Evolutionary conservation across 495 filamentous ascomycete species (phyloP).

Genomic region (Sabuloglossum arenarium): DNA sequence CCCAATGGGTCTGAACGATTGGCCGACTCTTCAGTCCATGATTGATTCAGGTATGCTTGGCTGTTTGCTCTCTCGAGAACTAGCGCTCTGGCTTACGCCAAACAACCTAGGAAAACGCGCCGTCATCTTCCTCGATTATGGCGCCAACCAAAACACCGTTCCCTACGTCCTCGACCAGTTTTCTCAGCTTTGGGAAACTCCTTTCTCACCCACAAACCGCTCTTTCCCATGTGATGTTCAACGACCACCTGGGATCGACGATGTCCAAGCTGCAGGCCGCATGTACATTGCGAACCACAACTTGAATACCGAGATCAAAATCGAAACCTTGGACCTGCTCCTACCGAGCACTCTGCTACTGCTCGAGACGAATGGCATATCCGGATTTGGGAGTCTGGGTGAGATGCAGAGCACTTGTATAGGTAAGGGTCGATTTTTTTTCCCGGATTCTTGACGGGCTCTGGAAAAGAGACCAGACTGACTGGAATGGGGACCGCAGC

Average conservation of each 20-base stretch:
- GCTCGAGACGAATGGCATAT: constrained; percentile 46
- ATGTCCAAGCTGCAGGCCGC: constrained; percentile 30
- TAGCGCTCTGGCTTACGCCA: not conserved
- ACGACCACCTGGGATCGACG: constrained; percentile 35
- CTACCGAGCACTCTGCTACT: constrained; percentile 52
- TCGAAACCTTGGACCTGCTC: constrained; percentile 38
- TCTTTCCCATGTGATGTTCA: constrained; percentile 37
- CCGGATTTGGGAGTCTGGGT: constrained; percentile 49
- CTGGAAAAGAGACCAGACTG: no score
- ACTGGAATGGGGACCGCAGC: constrained; percentile 7
- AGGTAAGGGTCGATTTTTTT: constrained; percentile 20
- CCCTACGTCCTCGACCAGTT: constrained; percentile 51
- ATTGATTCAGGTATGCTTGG: constrained; percentile 31
- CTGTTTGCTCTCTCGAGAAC: constrained; percentile 1
- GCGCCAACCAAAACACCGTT: constrained; percentile 54
- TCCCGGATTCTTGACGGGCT: no score
- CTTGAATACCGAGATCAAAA: constrained; percentile 48
- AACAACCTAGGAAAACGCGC: constrained; percentile 26
- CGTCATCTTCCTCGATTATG: constrained; percentile 60
- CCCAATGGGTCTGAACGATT: constrained; percentile 51
- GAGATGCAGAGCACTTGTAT: constrained; percentile 45
- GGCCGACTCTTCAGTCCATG: constrained; percentile 67
- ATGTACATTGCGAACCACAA: constrained; percentile 93
- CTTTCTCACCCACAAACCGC: constrained; percentile 37
- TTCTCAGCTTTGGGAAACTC: constrained; percentile 45